A percentile compares a stretch with the other conserved stretches of the same genome.
Conservation (phyloP, 257 asterid genomes). For the Voacanga thouarsii region DNA sequence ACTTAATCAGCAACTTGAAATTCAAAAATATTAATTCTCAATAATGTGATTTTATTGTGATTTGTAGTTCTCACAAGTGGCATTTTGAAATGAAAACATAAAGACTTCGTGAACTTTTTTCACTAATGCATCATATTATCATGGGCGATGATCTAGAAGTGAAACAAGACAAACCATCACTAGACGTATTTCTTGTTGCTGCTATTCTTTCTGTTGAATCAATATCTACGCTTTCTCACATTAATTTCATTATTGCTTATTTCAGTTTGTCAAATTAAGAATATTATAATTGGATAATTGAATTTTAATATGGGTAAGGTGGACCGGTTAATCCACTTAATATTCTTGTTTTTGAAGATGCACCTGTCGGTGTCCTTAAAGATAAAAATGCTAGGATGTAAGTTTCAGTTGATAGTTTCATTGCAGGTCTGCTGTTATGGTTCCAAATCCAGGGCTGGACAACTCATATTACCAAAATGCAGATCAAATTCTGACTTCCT, state of each 20-base stretch:
- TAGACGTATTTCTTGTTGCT: constrained; percentile 85
- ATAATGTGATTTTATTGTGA: constrained; percentile 16
- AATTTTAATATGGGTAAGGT: constrained; percentile 43
- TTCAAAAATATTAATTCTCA: not conserved
- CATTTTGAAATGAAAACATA: constrained; percentile 91
- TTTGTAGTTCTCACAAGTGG: constrained; percentile 71
- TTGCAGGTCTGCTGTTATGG: no score
- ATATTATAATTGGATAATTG: not conserved
- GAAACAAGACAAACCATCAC: constrained; percentile 94
- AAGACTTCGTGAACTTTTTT: constrained; percentile 66
- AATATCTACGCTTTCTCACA: no score
- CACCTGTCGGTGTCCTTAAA: constrained; percentile 85
- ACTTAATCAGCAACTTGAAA: not conserved
- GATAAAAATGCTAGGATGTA: constrained; percentile 25
- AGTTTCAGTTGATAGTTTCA: no score
- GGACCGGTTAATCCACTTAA: constrained; percentile 58
- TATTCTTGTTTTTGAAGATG: constrained; percentile 93
- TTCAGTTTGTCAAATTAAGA: not conserved
- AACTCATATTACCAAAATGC: no score
- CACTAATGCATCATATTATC: constrained; percentile 86
- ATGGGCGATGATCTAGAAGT: constrained; percentile 97
- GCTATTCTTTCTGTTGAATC: constrained; percentile 38
- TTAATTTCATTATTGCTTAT: not conserved
- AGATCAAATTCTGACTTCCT: no score
- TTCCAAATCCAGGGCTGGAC: no score